phyloP scores from a whole-genome alignment of 208 protist genomes.

The Giardia duodenalis region DNA sequence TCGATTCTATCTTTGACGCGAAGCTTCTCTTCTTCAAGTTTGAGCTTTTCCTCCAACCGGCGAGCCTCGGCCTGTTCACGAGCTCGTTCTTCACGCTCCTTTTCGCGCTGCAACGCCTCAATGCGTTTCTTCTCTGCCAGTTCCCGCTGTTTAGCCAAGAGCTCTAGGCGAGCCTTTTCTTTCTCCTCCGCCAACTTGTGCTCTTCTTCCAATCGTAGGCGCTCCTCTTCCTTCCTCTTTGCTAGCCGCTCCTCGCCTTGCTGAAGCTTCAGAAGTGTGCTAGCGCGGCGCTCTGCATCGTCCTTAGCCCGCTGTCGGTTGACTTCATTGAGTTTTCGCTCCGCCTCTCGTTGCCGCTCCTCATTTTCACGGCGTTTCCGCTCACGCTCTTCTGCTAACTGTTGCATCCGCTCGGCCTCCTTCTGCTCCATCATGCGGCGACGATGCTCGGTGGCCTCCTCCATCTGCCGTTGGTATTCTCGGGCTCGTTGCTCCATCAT shows the following conservation, averaged over 20 bases:
- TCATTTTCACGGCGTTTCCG: not conserved
- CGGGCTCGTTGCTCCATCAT: not conserved
- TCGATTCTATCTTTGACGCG: not conserved
- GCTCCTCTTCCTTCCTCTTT: not conserved
- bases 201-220: not conserved
- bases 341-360: not conserved
- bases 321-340: not conserved
- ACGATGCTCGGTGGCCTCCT: not conserved
- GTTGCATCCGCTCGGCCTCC: not conserved
- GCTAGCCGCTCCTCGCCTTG: slow-evolving; percentile 2
- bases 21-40: not conserved
- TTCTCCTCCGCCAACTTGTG: not conserved
- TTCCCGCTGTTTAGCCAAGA: not conserved
- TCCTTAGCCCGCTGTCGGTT: not conserved
- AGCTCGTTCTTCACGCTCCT: not conserved
- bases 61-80: not conserved
- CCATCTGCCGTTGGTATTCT: not conserved
- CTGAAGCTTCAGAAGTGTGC: not conserved
- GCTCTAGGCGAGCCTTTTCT: not conserved
- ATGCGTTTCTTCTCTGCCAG: not conserved
- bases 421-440: not conserved
- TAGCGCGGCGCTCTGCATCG: not conserved
- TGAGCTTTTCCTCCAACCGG: not conserved
- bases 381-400: not conserved
- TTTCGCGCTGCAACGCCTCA: not conserved